These are phyloP conservation scores for Phylloporus gajari DNA, from an alignment of 1,284 basidiomycete species.

Conservation along the genomic window DNA sequence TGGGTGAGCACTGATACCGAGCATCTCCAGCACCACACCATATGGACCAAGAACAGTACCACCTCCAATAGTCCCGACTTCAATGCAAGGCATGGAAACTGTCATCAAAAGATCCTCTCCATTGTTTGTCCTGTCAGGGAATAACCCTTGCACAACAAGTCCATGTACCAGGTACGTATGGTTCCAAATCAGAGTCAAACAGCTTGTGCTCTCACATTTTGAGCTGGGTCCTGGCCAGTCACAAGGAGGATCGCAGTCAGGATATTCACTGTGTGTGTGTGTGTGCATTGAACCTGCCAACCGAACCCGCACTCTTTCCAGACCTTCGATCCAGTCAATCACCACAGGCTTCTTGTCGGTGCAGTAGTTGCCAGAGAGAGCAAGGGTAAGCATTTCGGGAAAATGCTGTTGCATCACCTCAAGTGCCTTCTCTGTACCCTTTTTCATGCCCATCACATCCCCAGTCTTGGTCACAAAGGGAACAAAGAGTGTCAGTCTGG, in stretches of 20 bases:
- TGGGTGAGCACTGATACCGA: constrained; percentile 89
- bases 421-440: constrained; percentile 95
- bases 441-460: constrained; percentile 99
- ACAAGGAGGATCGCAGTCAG: constrained; percentile 96
- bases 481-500: constrained; percentile 93
- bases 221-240: constrained; percentile 98
- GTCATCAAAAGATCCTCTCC: constrained; percentile 93
- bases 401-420: constrained; percentile 84
- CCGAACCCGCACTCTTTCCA: constrained; percentile 94
- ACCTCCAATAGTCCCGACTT: constrained; percentile 96
- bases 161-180: constrained; percentile 65
- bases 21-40: constrained; percentile 89
- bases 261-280: constrained; percentile 98
- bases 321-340: constrained; percentile 99
- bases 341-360: constrained; percentile 99
- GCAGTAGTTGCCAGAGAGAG: constrained; percentile 98
- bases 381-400: constrained; percentile 94
- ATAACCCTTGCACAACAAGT: constrained; percentile 14
- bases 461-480: constrained; percentile 96
- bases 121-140: constrained; percentile 75
- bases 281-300: constrained; percentile 99
- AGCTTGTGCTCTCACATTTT: constrained; percentile 98
- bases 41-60: constrained; percentile 93
- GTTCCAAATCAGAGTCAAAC: constrained; percentile 99
- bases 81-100: constrained; percentile 94